These are phyloP conservation scores for Dovyalis caffra DNA, from an alignment of 345 rosid genomes.

Conservation along the genomic window DNA sequence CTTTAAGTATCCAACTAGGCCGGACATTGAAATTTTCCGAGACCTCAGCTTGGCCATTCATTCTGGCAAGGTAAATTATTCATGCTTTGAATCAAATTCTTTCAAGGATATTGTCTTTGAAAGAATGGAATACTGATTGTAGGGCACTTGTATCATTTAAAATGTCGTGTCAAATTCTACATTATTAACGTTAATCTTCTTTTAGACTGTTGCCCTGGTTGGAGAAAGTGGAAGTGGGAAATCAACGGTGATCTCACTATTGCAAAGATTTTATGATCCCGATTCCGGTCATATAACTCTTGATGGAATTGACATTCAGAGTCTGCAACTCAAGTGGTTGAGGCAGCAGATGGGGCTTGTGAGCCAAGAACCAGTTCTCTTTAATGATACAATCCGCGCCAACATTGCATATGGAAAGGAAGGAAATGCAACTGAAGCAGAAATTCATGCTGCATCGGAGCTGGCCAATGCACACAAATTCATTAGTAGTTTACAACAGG, in stretches of 20 bases:
- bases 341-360: conserved; percentile 84
- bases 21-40: conserved; percentile 60
- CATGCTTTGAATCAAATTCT: neutral
- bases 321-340: conserved; percentile 64
- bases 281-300: conserved; percentile 70
- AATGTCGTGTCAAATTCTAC: neutral
- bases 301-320: conserved; percentile 67
- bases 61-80: conserved; percentile 59
- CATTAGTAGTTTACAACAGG: conserved; percentile 81
- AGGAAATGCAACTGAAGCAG: conserved; percentile 67
- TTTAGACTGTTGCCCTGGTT: conserved; percentile 80
- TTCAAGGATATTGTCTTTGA: neutral
- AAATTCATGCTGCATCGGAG: conserved; percentile 67
- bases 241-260: conserved; percentile 66
- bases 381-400: conserved; percentile 74
- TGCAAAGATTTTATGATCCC: conserved; percentile 82
- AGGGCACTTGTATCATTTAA: neutral
- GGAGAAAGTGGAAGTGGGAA: conserved; percentile 93
- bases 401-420: conserved; percentile 83
- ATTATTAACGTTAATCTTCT: neutral
- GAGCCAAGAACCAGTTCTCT: conserved; percentile 86
- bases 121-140: neutral
- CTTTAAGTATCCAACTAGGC: conserved; percentile 73
- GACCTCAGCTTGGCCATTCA: conserved; percentile 63
- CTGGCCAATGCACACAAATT: conserved; percentile 79